Evolutionary conservation across 1,284 basidiomycete genomes (phyloP).

Genomic region (Trichosporon ovoides): DNA sequence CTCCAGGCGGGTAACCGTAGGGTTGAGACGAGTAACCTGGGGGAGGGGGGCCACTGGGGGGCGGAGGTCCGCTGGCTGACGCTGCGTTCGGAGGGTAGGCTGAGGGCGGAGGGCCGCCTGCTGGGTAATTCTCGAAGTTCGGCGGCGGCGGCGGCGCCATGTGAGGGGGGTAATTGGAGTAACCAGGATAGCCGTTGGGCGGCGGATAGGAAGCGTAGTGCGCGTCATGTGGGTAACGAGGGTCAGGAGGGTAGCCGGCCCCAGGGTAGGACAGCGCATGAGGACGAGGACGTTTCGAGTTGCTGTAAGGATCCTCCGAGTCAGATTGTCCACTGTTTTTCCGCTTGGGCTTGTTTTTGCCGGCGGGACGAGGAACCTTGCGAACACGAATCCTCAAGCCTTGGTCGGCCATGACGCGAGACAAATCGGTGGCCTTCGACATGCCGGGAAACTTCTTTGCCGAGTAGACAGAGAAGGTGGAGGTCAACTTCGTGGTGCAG

Average conservation of each 20-base stretch:
- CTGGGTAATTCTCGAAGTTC: conserved; percentile 13
- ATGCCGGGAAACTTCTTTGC: conserved; percentile 93
- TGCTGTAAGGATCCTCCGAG: conserved; percentile 17
- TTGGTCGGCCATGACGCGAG: conserved; percentile 81
- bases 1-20: conserved; percentile 8
- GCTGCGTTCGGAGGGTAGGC: conserved; percentile 4
- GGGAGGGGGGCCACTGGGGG: conserved; percentile 3
- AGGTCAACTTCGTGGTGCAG: conserved; percentile 80
- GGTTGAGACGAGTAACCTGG: conserved; percentile 9
- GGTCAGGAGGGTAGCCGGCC: conserved; percentile 2
- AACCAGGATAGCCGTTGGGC: conserved; percentile 11
- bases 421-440: conserved; percentile 77
- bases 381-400: conserved; percentile 89
- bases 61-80: conserved; percentile 4
- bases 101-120: conserved; percentile 13
- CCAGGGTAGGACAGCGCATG: neutral
- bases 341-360: conserved; percentile 20
- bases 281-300: conserved; percentile 7
- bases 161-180: conserved; percentile 9
- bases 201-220: conserved; percentile 17
- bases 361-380: conserved; percentile 57
- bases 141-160: conserved; percentile 18
- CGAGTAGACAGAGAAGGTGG: conserved; percentile 78
- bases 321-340: conserved; percentile 19
- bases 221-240: conserved; percentile 12